Evolutionary conservation across 1,284 basidiomycete genomes (phyloP).

Genomic region (Hemileia vastatrix): DNA sequence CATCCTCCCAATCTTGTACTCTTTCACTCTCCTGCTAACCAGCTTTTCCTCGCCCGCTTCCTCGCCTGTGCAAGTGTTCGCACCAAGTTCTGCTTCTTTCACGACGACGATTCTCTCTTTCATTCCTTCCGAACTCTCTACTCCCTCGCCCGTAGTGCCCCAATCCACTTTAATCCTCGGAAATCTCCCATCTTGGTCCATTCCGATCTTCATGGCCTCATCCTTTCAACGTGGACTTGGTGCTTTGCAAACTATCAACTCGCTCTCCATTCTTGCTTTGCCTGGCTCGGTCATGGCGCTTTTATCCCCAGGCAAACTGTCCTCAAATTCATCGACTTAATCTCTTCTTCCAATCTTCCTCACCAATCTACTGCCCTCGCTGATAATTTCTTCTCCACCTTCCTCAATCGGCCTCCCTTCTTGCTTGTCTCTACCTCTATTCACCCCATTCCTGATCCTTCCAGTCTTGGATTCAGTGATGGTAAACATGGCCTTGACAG

Average conservation of each 20-base stretch:
- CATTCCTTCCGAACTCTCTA: conserved; percentile 31
- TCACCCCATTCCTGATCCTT: background rate
- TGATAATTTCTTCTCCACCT: conserved; percentile 36
- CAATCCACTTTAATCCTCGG: too few species aligned
- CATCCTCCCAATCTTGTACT: too few species aligned
- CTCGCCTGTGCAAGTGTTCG: conserved; percentile 32
- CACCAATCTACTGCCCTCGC: conserved; percentile 25
- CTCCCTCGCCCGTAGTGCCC: too few species aligned
- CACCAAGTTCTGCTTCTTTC: conserved; percentile 36
- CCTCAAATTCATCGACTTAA: conserved; percentile 25
- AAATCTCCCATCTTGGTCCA: too few species aligned
- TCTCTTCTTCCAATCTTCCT: conserved; percentile 3
- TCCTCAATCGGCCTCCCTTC: conserved; percentile 32
- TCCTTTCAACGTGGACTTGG: too few species aligned
- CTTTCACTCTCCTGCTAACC: conserved; percentile 34
- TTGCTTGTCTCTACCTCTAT: conserved; percentile 24
- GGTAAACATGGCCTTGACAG: conserved; percentile 12
- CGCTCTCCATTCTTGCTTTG: conserved; percentile 36
- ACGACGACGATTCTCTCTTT: conserved; percentile 40
- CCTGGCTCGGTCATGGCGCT: conserved; percentile 38
- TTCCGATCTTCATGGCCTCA: too few species aligned
- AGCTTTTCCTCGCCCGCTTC: conserved; percentile 35
- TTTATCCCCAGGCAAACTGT: conserved; percentile 30
- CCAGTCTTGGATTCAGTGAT: conserved; percentile 17
- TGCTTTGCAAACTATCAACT: too few species aligned